Base-by-base conservation (phyloP, 257 asterid species). In the Primulina huaijiensis region DNA sequence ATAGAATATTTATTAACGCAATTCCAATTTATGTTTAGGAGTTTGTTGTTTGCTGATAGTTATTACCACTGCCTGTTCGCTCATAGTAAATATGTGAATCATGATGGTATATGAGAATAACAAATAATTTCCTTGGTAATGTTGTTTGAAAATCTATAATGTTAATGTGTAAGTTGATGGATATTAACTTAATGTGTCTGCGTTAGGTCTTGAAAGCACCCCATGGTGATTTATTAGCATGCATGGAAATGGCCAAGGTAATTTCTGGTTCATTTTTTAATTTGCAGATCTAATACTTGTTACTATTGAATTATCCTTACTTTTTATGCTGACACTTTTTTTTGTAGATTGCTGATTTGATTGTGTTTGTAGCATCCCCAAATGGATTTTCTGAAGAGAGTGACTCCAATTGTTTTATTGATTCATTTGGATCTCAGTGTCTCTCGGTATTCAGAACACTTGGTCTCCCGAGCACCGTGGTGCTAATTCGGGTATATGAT, bases 241-340 rank as follows among this genome's bases (percentile, higher is more conserved):
- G 99, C 88, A 84, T 94, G 91, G 97, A 94, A 83, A 87, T 91
- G 96, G 99, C 96, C 62, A 94, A 94, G 97, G 99, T 94, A 82
- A 75, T 82, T 58, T 20, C 71, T 60, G 16, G 58, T 63, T 67
- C 30, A 14, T 58, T 50, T 53, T 61, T 68, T 30, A 3, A 62
- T 62, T 60, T 60, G 25, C 60, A 70, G 56, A 59, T 46, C 6
- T 46, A 46, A 10, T 8, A 12, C 61, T 38, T 4, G 62, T 30
- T 71, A 17, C 46, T 69, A 4, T 46, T 29, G 34, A 30, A 60
- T 68, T 40, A 58, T 59, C 66, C 62, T 10, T 53, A 14, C 60
- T 20, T 70, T 35, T 6, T 71, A 31, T 57, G 4, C 40, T 50
- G 69, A 43, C 30, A 55, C 62, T 0, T 35, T 68, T 64, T 62